Percentiles rank a stretch among this genome's conserved stretches.
These are phyloP conservation scores for Astragalus glycyphyllos DNA, from an alignment of 306 rosid genomes.

Conservation along the genomic window DNA sequence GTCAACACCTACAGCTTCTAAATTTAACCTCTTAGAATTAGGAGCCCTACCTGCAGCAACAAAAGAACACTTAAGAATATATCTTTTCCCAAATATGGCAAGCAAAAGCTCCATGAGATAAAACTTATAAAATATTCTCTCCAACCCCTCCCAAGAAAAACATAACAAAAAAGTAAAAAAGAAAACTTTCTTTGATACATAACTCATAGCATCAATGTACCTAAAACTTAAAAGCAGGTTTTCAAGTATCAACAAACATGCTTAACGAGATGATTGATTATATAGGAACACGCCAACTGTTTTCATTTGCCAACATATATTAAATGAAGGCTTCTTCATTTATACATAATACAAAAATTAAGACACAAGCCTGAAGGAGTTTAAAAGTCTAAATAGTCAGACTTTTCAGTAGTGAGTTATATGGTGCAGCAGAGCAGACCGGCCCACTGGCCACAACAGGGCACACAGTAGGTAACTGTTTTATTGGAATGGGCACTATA, in stretches of 20 bases:
- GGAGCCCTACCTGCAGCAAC: slow-evolving; percentile 77
- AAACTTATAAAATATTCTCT: slow-evolving; percentile 8
- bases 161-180: background rate
- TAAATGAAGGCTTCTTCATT: background rate
- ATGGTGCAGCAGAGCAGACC: too few relatives aligned
- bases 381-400: background rate
- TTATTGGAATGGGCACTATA: too few relatives aligned
- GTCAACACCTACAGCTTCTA: slow-evolving; percentile 83
- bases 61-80: slow-evolving; percentile 11
- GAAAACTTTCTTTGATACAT: slow-evolving; percentile 10
- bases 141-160: background rate
- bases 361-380: background rate
- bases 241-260: slow-evolving; percentile 26
- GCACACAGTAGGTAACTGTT: too few relatives aligned
- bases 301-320: slow-evolving; percentile 18
- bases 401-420: too few relatives aligned
- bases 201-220: slow-evolving; percentile 15
- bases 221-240: background rate
- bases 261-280: background rate
- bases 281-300: slow-evolving; percentile 1
- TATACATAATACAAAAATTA: background rate
- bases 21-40: slow-evolving; percentile 89
- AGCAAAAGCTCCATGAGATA: slow-evolving; percentile 25
- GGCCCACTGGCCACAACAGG: too few relatives aligned
- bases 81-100: slow-evolving; percentile 1